A percentile compares a stretch with the other conserved stretches of the same genome.
Evolutionary conservation across 1,284 basidiomycete species (phyloP).

Genomic region (Serendipita sp.): DNA sequence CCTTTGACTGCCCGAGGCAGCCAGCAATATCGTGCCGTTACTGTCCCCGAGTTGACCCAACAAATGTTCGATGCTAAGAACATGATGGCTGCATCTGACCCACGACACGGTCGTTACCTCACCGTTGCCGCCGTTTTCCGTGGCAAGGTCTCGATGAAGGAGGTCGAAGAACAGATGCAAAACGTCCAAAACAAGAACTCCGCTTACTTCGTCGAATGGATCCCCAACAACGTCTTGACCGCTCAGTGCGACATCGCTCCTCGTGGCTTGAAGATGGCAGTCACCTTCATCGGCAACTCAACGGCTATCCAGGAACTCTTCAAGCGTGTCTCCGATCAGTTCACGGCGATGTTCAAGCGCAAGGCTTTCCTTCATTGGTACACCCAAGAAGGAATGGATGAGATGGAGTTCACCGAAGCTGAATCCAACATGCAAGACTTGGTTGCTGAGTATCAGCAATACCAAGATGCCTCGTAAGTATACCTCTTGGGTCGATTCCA

Average conservation of each 20-base stretch:
- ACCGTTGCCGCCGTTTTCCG: conserved; percentile 96
- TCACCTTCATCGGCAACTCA: conserved; percentile 95
- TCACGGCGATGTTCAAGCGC: conserved; percentile 97
- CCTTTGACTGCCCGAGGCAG: conserved; percentile 88
- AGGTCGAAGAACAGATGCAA: conserved; percentile 98
- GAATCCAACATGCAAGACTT: conserved; percentile 96
- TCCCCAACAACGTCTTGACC: conserved; percentile 92
- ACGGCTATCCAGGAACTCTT: conserved; percentile 95
- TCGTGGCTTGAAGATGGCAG: conserved; percentile 86
- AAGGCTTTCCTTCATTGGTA: conserved; percentile 99
- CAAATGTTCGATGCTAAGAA: conserved; percentile 99
- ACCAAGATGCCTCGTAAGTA: conserved; percentile 84
- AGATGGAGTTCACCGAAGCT: conserved; percentile 96
- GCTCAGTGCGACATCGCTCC: conserved; percentile 89
- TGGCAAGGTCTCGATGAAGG: conserved; percentile 97
- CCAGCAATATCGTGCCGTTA: conserved; percentile 87
- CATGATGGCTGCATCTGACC: conserved; percentile 97
- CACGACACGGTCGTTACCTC: conserved; percentile 86
- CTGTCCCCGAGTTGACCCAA: conserved; percentile 89
- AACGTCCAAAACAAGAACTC: conserved; percentile 96
- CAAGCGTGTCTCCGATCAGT: conserved; percentile 94
- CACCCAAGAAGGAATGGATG: conserved; percentile 97
- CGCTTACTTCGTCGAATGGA: conserved; percentile 97
- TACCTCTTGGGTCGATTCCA: neutral
- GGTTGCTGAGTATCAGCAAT: conserved; percentile 89